These are phyloP conservation scores for Eucalyptus lansdowneana DNA, from an alignment of 345 rosid species.

Conservation along the genomic window DNA sequence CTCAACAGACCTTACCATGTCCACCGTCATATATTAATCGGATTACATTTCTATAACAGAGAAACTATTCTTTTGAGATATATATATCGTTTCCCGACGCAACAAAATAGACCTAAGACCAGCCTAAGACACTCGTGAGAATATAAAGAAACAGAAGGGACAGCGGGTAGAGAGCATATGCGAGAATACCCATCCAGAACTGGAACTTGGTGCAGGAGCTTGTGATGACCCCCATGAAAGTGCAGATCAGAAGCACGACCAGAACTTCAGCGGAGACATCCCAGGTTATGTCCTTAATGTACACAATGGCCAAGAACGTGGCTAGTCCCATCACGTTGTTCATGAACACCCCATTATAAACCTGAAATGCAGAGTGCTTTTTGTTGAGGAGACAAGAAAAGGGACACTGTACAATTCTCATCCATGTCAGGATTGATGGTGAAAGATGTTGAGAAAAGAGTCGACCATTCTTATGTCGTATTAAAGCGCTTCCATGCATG, in stretches of 20 bases:
- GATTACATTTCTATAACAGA: background rate
- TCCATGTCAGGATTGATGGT: background rate
- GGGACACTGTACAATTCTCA: accelerated
- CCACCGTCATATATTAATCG: background rate
- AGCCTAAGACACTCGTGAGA: slow-evolving; percentile 17
- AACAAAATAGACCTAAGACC: slow-evolving; percentile 1
- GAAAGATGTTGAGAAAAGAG: background rate
- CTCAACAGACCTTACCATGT: background rate
- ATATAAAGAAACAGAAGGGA: slow-evolving; percentile 20
- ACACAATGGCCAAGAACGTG: slow-evolving; percentile 20
- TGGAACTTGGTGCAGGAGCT: slow-evolving; percentile 16
- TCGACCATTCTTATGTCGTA: background rate
- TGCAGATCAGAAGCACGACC: slow-evolving; percentile 21
- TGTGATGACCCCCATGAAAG: slow-evolving; percentile 11
- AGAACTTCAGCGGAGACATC: slow-evolving; percentile 31
- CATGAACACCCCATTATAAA: slow-evolving; percentile 33
- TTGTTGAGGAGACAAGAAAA: background rate
- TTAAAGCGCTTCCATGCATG: background rate
- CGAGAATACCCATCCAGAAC: slow-evolving; percentile 18
- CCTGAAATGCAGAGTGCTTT: background rate
- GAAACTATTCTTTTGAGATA: background rate
- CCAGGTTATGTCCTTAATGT: slow-evolving; percentile 21
- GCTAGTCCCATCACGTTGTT: slow-evolving; percentile 25
- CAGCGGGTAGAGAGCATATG: slow-evolving; percentile 22
- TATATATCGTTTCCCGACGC: background rate